Percentiles rank a stretch among this genome's conserved stretches.
Conservation (phyloP, 495 filamentous ascomycete species). For the Geopyxis carbonaria region DNA sequence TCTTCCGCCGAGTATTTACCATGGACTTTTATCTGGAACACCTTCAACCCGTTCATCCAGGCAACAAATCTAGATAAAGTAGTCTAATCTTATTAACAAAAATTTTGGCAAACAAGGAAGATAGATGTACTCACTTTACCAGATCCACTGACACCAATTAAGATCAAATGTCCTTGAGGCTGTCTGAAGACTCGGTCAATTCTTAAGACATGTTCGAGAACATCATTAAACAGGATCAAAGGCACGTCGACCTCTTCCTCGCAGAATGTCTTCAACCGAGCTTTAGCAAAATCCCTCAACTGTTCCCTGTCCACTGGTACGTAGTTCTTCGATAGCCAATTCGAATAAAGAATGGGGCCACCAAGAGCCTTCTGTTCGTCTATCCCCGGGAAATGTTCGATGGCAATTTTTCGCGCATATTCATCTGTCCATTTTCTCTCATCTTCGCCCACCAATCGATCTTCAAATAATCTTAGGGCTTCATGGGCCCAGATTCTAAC, state of each 20-base stretch:
- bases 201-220: conserved; percentile 88
- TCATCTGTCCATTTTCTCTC: conserved; percentile 92
- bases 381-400: conserved; percentile 85
- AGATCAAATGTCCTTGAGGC: conserved; percentile 91
- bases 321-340: conserved; percentile 99
- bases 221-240: conserved; percentile 93
- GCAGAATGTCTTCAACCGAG: conserved; percentile 91
- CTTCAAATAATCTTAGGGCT: conserved; percentile 86
- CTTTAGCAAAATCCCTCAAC: conserved; percentile 91
- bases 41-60: conserved; percentile 99
- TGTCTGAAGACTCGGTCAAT: conserved; percentile 98
- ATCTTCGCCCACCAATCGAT: conserved; percentile 83
- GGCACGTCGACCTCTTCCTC: conserved; percentile 98
- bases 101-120: background rate
- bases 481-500: conserved; percentile 98
- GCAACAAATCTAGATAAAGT: conserved; percentile 94
- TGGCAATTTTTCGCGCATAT: conserved; percentile 61
- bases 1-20: conserved; percentile 96
- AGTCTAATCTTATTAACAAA: conserved; percentile 35
- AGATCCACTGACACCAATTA: conserved; percentile 94
- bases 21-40: conserved; percentile 99
- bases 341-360: conserved; percentile 90
- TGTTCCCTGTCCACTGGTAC: conserved; percentile 88
- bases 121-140: conserved; percentile 41
- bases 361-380: conserved; percentile 76